These are phyloP conservation scores for Hyphodiscus hymeniophilus DNA, from an alignment of 495 filamentous ascomycete species.

Conservation along the genomic window DNA sequence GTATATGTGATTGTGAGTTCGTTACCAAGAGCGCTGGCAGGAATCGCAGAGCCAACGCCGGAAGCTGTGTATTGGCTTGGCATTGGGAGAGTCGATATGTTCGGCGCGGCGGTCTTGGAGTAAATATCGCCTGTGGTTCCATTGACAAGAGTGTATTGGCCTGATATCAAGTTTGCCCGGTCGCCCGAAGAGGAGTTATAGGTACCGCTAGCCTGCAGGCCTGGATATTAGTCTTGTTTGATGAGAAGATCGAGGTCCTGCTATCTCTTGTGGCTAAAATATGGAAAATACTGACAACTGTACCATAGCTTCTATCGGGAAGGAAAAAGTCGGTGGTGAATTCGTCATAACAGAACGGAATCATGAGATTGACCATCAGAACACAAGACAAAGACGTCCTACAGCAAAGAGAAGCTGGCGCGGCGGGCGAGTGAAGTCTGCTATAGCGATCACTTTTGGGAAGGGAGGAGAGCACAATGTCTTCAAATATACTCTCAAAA, in stretches of 20 bases:
- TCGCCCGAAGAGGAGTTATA: constrained; percentile 25
- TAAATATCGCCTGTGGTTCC: constrained; percentile 33
- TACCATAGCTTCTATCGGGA: constrained; percentile 32
- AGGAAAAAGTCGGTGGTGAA: constrained; percentile 36
- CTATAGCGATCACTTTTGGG: constrained; percentile 13
- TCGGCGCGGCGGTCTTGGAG: constrained; percentile 24
- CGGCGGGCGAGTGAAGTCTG: not conserved
- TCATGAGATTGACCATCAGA: constrained; percentile 7
- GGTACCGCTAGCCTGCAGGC: constrained; percentile 16
- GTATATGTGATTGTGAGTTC: constrained; percentile 17
- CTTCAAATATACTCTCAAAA: constrained; percentile 13
- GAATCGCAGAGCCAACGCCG: constrained; percentile 30
- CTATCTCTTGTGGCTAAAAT: no score
- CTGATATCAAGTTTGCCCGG: constrained; percentile 28
- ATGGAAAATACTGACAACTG: constrained; percentile 14
- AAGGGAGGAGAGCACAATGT: constrained; percentile 18
- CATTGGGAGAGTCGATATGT: constrained; percentile 29
- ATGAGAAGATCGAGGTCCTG: no score
- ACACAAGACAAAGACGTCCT: constrained; percentile 9
- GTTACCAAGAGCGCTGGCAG: constrained; percentile 25
- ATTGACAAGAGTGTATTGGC: constrained; percentile 27
- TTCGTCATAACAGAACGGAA: constrained; percentile 27
- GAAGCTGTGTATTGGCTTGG: constrained; percentile 29
- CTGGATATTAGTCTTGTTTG: no score
- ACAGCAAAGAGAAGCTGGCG: constrained; percentile 17